These are phyloP conservation scores for Betula pendula DNA, from an alignment of 306 rosid genomes.

Conservation along the genomic window DNA sequence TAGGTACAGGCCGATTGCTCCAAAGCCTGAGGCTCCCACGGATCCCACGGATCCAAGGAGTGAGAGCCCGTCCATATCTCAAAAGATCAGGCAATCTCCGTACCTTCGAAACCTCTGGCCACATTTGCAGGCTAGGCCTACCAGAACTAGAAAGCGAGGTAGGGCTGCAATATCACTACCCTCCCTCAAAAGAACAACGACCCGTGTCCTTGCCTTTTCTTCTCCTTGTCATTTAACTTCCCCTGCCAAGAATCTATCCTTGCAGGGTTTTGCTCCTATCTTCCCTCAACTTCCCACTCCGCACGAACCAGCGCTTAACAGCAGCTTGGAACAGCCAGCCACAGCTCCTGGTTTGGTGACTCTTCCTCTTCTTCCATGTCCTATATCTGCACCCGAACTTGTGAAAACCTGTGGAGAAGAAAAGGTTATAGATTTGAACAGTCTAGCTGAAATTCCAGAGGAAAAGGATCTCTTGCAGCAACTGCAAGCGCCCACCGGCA, in stretches of 20 bases:
- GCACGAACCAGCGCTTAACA: constrained; percentile 29
- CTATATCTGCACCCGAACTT: constrained; percentile 30
- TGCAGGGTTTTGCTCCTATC: too few species aligned
- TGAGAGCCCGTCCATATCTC: constrained; percentile 47
- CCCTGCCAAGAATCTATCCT: too few species aligned
- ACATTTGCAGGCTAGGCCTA: constrained; percentile 83
- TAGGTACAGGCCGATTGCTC: constrained; percentile 87
- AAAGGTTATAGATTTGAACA: constrained; percentile 47
- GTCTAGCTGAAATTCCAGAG: constrained; percentile 47
- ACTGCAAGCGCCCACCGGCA: constrained; percentile 39
- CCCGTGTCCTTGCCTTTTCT: constrained; percentile 44
- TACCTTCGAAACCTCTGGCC: constrained; percentile 83
- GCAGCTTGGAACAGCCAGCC: constrained; percentile 15
- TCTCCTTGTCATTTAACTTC: too few species aligned
- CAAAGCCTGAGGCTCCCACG: constrained; percentile 64
- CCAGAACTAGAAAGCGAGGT: constrained; percentile 79
- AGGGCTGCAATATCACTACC: constrained; percentile 55
- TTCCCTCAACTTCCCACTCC: constrained; percentile 45
- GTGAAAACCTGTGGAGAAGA: constrained; percentile 24
- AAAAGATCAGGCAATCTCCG: constrained; percentile 70
- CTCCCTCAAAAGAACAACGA: constrained; percentile 53
- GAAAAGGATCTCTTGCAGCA: constrained; percentile 70
- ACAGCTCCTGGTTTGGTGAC: constrained; percentile 39
- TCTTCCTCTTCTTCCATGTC: constrained; percentile 62
- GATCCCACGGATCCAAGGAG: constrained; percentile 30